phyloP scores from a whole-genome alignment of 2,329 filamentous ascomycete genomes.

The Fusarium sp. region DNA sequence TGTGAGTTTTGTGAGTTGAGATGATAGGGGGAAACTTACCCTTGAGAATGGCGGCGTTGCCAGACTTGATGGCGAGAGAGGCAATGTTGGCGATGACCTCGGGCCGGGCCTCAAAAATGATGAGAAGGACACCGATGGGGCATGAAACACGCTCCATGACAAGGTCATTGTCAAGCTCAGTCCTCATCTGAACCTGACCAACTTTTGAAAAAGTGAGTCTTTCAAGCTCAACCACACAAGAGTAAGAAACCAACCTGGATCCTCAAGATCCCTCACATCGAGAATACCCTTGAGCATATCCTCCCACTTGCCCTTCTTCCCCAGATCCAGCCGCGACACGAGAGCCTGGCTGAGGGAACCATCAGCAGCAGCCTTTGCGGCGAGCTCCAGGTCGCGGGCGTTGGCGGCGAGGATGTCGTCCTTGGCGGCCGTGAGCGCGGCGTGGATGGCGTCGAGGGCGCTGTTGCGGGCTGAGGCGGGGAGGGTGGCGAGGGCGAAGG shows the following conservation, averaged over 20 bases:
- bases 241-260: slow-evolving; percentile 75
- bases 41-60: slow-evolving; percentile 96
- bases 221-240: background rate
- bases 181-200: slow-evolving; percentile 85
- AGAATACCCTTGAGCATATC: slow-evolving; percentile 97
- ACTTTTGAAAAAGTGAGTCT: slow-evolving; percentile 56
- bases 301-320: slow-evolving; percentile 90
- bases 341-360: slow-evolving; percentile 85
- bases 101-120: slow-evolving; percentile 97
- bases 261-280: slow-evolving; percentile 84
- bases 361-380: slow-evolving; percentile 77
- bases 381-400: slow-evolving; percentile 80
- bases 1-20: background rate
- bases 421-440: slow-evolving; percentile 76
- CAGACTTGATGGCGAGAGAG: slow-evolving; percentile 94
- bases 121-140: slow-evolving; percentile 95
- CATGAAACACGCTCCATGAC: slow-evolving; percentile 89
- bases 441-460: slow-evolving; percentile 85
- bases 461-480: slow-evolving; percentile 82
- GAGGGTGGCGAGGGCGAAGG: slow-evolving; percentile 84
- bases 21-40: slow-evolving; percentile 66
- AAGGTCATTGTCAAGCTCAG: slow-evolving; percentile 86
- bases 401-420: slow-evolving; percentile 89
- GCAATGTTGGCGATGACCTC: slow-evolving; percentile 99
- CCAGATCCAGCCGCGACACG: slow-evolving; percentile 88